A percentile compares a stretch with the other conserved stretches of the same genome.
Conservation (phyloP, 164 flowering plant species). For the Liriodendron chinense region DNA sequence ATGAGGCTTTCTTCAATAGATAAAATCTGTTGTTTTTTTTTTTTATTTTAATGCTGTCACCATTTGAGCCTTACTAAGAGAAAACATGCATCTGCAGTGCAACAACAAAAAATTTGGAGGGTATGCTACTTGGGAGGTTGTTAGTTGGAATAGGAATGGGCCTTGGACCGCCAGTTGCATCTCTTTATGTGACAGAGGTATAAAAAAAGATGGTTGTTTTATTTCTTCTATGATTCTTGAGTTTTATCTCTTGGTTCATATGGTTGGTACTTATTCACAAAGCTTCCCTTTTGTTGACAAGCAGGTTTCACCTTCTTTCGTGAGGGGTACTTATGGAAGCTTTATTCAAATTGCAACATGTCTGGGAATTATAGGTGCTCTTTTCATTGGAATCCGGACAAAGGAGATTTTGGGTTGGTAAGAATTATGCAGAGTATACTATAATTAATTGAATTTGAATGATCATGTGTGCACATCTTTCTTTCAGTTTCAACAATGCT, state of each 20-base stretch:
- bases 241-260: not conserved
- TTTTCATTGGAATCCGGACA: constrained; percentile 82
- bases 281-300: not conserved
- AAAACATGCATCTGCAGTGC: constrained; percentile 37
- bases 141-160: constrained; percentile 80
- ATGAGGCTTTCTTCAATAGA: no score
- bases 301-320: constrained; percentile 60
- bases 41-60: not conserved
- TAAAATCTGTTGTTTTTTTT: not conserved
- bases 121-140: constrained; percentile 71
- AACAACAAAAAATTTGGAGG: constrained; percentile 41
- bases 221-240: not conserved
- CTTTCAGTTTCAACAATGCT: not conserved
- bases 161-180: constrained; percentile 63
- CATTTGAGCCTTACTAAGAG: not conserved
- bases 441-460: not conserved
- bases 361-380: constrained; percentile 76
- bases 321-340: constrained; percentile 96
- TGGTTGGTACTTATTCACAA: not conserved
- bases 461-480: not conserved
- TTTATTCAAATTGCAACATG: constrained; percentile 95
- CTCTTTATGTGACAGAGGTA: constrained; percentile 80
- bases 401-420: constrained; percentile 79
- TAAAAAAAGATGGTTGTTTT: not conserved
- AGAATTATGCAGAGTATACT: constrained; percentile 13